Evolutionary conservation across 176 grass and related monocot genomes (phyloP).

Genomic region (Elymus sibiricus): DNA sequence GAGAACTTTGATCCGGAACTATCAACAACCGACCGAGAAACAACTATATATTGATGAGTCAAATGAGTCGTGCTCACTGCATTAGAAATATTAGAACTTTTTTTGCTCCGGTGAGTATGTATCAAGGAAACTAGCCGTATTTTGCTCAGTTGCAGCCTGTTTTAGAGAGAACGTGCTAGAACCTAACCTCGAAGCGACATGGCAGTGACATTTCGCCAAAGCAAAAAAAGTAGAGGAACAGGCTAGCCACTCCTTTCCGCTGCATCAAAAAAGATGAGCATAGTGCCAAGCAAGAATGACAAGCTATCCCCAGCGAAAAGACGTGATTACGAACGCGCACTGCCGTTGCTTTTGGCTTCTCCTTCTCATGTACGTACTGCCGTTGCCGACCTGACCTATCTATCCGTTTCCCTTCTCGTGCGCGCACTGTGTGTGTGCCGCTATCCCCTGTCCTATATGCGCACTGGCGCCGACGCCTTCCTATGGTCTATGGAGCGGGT

Average conservation of each 20-base stretch:
- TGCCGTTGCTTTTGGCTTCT: background rate
- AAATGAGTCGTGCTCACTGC: background rate
- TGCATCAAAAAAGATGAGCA: background rate
- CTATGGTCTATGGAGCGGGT: background rate
- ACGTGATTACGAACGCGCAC: background rate
- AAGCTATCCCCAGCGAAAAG: background rate
- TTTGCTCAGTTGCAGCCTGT: background rate
- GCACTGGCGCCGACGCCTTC: background rate
- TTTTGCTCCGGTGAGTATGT: background rate
- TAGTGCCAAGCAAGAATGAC: conserved; percentile 6
- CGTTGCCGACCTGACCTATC: background rate
- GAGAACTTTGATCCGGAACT: background rate
- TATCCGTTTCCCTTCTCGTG: background rate
- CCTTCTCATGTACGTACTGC: background rate
- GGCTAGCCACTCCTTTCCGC: background rate
- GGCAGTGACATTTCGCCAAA: background rate
- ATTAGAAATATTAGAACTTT: background rate
- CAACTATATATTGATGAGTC: background rate
- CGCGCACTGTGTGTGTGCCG: background rate
- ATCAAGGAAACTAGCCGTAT: background rate
- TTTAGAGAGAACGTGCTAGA: background rate
- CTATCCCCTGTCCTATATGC: background rate
- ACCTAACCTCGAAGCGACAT: background rate
- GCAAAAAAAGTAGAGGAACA: background rate
- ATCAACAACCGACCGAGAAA: background rate